These are phyloP conservation scores for Ustilago vetiveriae DNA, from an alignment of 1,284 basidiomycete genomes.

Conservation along the genomic window DNA sequence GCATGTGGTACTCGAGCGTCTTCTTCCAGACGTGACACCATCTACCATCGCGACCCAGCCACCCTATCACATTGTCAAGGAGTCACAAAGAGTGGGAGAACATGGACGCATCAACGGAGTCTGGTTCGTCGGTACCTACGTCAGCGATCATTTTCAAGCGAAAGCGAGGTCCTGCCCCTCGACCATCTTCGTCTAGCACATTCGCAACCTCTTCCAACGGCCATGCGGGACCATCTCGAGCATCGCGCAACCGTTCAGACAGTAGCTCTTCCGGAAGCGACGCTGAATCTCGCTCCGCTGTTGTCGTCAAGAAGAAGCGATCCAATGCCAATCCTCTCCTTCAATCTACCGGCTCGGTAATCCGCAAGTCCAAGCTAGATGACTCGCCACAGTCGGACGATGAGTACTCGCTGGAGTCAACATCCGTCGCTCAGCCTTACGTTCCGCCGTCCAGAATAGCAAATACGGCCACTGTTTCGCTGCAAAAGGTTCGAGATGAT, in stretches of 20 bases:
- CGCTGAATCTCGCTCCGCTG: slow-evolving; percentile 12
- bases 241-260: background rate
- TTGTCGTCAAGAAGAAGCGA: slow-evolving; percentile 40
- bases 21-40: background rate
- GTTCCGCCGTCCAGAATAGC: too few species aligned
- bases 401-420: slow-evolving; percentile 1
- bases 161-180: slow-evolving; percentile 30
- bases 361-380: slow-evolving; percentile 15
- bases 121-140: background rate
- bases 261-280: slow-evolving; percentile 16
- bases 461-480: background rate
- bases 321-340: slow-evolving; percentile 27
- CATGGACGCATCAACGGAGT: slow-evolving; percentile 11
- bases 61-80: too few species aligned
- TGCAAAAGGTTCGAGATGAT: slow-evolving; percentile 63
- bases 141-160: slow-evolving; percentile 33
- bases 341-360: slow-evolving; percentile 25
- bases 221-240: slow-evolving; percentile 19
- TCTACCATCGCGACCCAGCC: too few species aligned
- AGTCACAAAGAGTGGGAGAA: too few species aligned
- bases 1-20: background rate
- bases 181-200: slow-evolving; percentile 10
- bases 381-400: slow-evolving; percentile 9
- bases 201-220: background rate
- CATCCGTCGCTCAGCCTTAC: too few species aligned